Percentiles rank a stretch among this genome's conserved stretches.
These are phyloP conservation scores for Kappamyces sp. DNA, from an alignment of 192 early-diverging fungal genomes.

Conservation along the genomic window DNA sequence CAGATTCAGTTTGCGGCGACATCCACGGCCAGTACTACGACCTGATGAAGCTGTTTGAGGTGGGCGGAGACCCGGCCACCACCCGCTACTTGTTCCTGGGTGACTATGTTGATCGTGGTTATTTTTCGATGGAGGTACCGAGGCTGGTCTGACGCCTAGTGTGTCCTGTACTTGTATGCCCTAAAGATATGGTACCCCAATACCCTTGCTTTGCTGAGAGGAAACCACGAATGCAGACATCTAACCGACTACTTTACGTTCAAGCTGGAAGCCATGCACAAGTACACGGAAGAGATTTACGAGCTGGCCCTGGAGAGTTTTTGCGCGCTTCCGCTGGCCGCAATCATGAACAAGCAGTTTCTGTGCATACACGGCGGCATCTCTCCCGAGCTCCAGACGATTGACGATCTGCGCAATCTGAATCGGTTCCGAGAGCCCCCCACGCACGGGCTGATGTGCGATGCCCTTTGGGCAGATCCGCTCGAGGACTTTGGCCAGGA, in stretches of 20 bases:
- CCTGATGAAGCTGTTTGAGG: constrained; percentile 96
- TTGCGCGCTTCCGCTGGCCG: constrained; percentile 84
- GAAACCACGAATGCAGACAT: constrained; percentile 96
- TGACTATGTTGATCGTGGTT: constrained; percentile 96
- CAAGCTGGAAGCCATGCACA: constrained; percentile 93
- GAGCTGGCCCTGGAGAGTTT: constrained; percentile 89
- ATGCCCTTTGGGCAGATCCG: constrained; percentile 92
- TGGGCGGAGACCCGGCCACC: constrained; percentile 85
- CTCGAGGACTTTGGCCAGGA: constrained; percentile 96
- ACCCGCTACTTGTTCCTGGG: constrained; percentile 93
- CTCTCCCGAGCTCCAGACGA: constrained; percentile 84
- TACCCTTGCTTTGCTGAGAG: constrained; percentile 81
- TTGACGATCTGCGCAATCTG: constrained; percentile 80
- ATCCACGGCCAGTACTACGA: constrained; percentile 98
- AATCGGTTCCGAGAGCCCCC: constrained; percentile 91
- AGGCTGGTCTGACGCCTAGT: constrained; percentile 38
- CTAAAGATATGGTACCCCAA: constrained; percentile 90
- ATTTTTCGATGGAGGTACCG: constrained; percentile 89
- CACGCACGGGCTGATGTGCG: constrained; percentile 92
- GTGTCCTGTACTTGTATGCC: constrained; percentile 83
- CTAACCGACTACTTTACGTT: constrained; percentile 98
- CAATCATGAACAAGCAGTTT: constrained; percentile 93
- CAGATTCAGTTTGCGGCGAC: constrained; percentile 80
- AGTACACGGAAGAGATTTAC: constrained; percentile 87
- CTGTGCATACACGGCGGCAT: constrained; percentile 95